Evolutionary conservation across 2,329 filamentous ascomycete genomes (phyloP), one percentile per base, ranked within the genome.

Genomic region (Botrytis hyacinthi): DNA sequence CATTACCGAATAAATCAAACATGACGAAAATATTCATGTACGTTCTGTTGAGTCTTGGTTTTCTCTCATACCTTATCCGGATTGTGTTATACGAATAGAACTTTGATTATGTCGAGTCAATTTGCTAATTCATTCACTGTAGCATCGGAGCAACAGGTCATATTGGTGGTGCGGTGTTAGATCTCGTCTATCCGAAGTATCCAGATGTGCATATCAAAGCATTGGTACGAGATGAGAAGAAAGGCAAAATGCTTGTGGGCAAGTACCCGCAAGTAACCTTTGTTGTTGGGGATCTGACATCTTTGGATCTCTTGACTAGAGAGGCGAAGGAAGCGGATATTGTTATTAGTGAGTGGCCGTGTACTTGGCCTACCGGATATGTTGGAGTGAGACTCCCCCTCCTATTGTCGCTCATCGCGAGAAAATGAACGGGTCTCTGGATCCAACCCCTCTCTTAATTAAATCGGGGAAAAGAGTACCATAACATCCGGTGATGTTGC

Each of bases 81-180:
- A 5, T 60, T 37, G 14, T 42, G 44, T 8, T 9, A 14, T 5
- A 16, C 22, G 51, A 8, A 7, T 18, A 20, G 8, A 22, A 44
- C 16, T 54, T 14, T 32, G 18, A 18, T n/a, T 20, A 1, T 48
- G 29, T 71, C 51, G 22, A 14, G 65, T 32, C n/a, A 26, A 26
- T 29, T 42, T n/a, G 5, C 29, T 26, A 48, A 46, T 20, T 14
- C 1, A 22, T 32, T 32, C 32, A 14, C 60, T 35, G 40, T 70
- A 75, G 73, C 1, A 46, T 75, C 26, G 73, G 72, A 26, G 76
- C 75, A 8, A 75, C 72, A 20, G 75, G 76, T 10, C 75, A 77
- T 68, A 76, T 77, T 20, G 76, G 73, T 20, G 75, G 76, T 9
- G 73, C 73, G 3, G 68, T 73, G 9, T 48, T 76, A 18, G 73